Evolutionary conservation across 2,329 filamentous ascomycete species (phyloP).

Genomic region (Hypoxylon sp.): DNA sequence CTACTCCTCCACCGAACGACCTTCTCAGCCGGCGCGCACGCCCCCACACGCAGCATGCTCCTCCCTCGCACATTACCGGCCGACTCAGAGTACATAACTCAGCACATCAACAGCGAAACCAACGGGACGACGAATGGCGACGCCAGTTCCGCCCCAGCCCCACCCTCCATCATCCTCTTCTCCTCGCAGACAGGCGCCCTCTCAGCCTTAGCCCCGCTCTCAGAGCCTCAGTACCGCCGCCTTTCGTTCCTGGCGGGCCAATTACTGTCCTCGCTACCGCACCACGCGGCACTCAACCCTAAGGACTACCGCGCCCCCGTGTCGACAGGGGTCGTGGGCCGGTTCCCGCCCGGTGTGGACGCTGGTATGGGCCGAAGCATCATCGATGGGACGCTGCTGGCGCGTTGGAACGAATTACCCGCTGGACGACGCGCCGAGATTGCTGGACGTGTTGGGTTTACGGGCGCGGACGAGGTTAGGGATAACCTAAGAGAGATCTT

Average conservation of each 20-base stretch:
- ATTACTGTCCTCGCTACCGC: slow-evolving; percentile 79
- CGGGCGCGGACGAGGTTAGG: slow-evolving; percentile 70
- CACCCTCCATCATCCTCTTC: slow-evolving; percentile 70
- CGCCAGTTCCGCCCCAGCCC: slow-evolving; percentile 34
- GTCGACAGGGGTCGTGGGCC: slow-evolving; percentile 59
- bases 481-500: slow-evolving; percentile 70
- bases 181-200: slow-evolving; percentile 82
- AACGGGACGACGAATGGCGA: slow-evolving; percentile 52
- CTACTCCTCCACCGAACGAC: slow-evolving; percentile 87
- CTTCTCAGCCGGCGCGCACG: slow-evolving; percentile 86
- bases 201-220: slow-evolving; percentile 79
- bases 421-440: slow-evolving; percentile 79
- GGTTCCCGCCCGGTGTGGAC: slow-evolving; percentile 65
- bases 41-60: slow-evolving; percentile 79
- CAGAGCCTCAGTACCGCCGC: slow-evolving; percentile 85
- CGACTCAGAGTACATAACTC: slow-evolving; percentile 51
- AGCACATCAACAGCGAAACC: slow-evolving; percentile 45
- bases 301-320: slow-evolving; percentile 76
- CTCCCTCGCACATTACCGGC: slow-evolving; percentile 74
- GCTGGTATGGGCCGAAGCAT: slow-evolving; percentile 73
- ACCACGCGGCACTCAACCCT: slow-evolving; percentile 85
- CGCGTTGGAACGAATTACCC: slow-evolving; percentile 80
- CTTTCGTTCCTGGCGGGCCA: slow-evolving; percentile 85
- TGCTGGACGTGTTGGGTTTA: slow-evolving; percentile 77
- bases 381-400: slow-evolving; percentile 82